Evolutionary conservation across 805 yeast genomes (phyloP).

Genomic region (Starmerella roubikii): DNA sequence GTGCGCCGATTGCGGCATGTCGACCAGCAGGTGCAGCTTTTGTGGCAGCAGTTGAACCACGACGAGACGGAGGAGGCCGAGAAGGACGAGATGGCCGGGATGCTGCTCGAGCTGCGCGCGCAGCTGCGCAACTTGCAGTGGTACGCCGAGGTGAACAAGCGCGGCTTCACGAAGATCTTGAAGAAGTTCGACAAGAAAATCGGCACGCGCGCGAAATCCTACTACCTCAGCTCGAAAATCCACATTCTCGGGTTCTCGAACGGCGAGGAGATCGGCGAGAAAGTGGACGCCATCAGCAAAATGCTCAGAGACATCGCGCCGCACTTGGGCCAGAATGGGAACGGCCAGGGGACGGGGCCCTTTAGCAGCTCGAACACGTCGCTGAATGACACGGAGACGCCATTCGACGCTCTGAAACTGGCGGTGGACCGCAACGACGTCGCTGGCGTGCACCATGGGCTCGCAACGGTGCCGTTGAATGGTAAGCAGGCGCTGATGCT

Average conservation of each 20-base stretch:
- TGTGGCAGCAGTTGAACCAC: slow-evolving; percentile 9
- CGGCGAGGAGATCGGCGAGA: slow-evolving; percentile 43
- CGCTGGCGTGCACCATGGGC: slow-evolving; percentile 29
- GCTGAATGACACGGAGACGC: neutral
- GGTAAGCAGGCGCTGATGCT: slow-evolving; percentile 30
- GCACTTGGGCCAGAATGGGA: slow-evolving; percentile 3
- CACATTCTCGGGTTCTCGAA: slow-evolving; percentile 66
- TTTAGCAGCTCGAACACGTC: slow-evolving; percentile 1
- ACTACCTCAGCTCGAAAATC: slow-evolving; percentile 53
- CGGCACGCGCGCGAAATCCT: slow-evolving; percentile 42
- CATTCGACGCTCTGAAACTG: slow-evolving; percentile 7
- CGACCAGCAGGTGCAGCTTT: slow-evolving; percentile 19
- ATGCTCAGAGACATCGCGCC: slow-evolving; percentile 23
- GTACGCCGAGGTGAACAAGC: slow-evolving; percentile 84
- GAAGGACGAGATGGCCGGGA: slow-evolving; percentile 48
- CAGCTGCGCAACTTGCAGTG: slow-evolving; percentile 75
- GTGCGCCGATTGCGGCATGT: slow-evolving; percentile 45
- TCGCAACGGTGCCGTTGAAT: slow-evolving; percentile 35
- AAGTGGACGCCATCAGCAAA: slow-evolving; percentile 30
- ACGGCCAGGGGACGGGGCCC: neutral
- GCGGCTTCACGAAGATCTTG: slow-evolving; percentile 78
- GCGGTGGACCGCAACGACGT: slow-evolving; percentile 34
- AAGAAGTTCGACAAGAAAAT: slow-evolving; percentile 80
- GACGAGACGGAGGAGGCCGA: slow-evolving; percentile 35
- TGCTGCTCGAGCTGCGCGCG: slow-evolving; percentile 61